Evolutionary conservation across 306 rosid species (phyloP).

Genomic region (Glycine latifolia): DNA sequence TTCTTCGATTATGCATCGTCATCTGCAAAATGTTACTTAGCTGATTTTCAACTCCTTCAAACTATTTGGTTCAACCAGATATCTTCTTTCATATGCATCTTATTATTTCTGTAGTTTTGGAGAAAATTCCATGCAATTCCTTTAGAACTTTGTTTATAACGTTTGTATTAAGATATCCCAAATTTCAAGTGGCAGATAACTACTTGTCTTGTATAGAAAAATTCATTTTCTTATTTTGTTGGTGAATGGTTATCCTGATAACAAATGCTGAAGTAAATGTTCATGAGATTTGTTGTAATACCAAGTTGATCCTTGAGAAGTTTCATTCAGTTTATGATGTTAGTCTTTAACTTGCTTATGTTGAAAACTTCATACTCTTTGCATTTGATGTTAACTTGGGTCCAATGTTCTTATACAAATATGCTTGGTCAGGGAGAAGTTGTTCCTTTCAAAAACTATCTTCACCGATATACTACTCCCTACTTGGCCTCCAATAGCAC

Average conservation of each 20-base stretch:
- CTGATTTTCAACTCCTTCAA: conserved; percentile 3
- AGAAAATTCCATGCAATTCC: not conserved
- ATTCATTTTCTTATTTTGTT: conserved; percentile 14
- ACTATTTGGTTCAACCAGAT: conserved; percentile 2
- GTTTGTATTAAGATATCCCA: conserved; percentile 29
- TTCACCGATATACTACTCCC: conserved; percentile 81
- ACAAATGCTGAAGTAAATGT: conserved; percentile 23
- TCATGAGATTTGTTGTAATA: conserved; percentile 39
- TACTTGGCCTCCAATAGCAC: conserved; percentile 80
- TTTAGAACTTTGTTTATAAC: not conserved
- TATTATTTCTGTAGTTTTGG: conserved; percentile 25
- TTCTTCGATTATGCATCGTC: not conserved
- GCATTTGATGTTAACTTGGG: conserved; percentile 31
- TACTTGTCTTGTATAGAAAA: conserved; percentile 3
- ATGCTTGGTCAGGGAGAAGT: conserved; percentile 74
- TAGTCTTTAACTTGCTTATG: conserved; percentile 23
- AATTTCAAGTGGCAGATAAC: conserved; percentile 26
- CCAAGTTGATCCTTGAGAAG: conserved; percentile 33
- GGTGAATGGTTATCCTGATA: not conserved
- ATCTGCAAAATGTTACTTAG: conserved; percentile 27
- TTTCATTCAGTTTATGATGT: conserved; percentile 36
- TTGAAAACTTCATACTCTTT: conserved; percentile 11
- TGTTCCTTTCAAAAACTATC: conserved; percentile 80
- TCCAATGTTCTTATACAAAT: conserved; percentile 37
- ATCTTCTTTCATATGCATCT: conserved; percentile 14